Evolutionary conservation across 2,329 filamentous ascomycete species (phyloP).

Genomic region (Cladophialophora psammophila): DNA sequence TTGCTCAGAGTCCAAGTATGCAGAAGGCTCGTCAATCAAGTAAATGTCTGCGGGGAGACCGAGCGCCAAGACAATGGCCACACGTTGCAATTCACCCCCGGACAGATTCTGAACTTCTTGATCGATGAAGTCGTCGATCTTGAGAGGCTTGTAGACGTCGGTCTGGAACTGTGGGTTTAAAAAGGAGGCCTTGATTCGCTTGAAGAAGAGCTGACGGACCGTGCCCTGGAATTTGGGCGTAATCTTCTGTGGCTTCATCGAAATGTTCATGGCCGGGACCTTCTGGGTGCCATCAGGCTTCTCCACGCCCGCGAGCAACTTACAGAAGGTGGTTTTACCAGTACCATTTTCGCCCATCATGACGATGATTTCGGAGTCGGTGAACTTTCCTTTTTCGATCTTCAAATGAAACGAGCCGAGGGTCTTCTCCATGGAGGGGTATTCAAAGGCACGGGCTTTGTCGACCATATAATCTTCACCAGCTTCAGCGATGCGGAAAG

Average conservation of each 20-base stretch:
- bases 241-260: conserved; percentile 99
- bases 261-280: conserved; percentile 94
- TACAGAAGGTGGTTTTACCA: conserved; percentile 98
- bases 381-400: conserved; percentile 85
- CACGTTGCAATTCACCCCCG: conserved; percentile 98
- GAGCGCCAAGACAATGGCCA: conserved; percentile 95
- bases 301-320: conserved; percentile 88
- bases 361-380: conserved; percentile 97
- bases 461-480: conserved; percentile 87
- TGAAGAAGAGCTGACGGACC: conserved; percentile 97
- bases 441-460: conserved; percentile 82
- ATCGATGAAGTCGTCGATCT: conserved; percentile 98
- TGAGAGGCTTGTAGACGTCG: conserved; percentile 98
- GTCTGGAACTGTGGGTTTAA: conserved; percentile 98
- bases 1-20: conserved; percentile 98
- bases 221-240: conserved; percentile 98
- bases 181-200: conserved; percentile 98
- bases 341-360: conserved; percentile 99
- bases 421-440: conserved; percentile 92
- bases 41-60: conserved; percentile 97
- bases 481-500: conserved; percentile 91
- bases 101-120: conserved; percentile 99
- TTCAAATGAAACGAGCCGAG: conserved; percentile 85
- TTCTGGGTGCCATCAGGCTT: conserved; percentile 83
- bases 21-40: conserved; percentile 95